Base-by-base conservation (phyloP, 106 monocot species). In the Dioscorea dumetorum region DNA sequence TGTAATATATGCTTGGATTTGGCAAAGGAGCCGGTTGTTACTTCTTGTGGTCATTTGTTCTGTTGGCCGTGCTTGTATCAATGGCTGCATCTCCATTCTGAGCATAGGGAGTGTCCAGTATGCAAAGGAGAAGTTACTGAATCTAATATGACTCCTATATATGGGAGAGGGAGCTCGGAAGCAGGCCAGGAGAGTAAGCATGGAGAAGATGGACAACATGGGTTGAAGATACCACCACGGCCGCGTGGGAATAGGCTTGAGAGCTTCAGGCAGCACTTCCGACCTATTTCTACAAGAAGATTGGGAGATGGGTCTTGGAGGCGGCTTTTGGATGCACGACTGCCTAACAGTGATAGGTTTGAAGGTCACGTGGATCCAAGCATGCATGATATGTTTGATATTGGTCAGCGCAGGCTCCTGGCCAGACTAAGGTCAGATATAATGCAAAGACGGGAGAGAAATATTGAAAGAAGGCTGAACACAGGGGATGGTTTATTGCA, bases 351-450 rank as follows among this genome's bases (percentile, higher is more conserved):
- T 4, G 59, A 23, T 67, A 61, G 77, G 57, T 31, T 74, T 50
- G 87, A 79, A 22, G 72, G 77, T 11, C 51, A 76, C 73, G 57
- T 68, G 32, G 87, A 90, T 23, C 67, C 81, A 41, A 68, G 34
- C 4, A 41, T 75, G 41, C 80, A 72, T 67, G 88, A 80, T 28
- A 49, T 81, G 22, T 58, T 77, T 48, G 77, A 81, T 65, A 69
- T 50, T 35, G 83, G 63, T 7, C 83, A 76, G 2, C 72, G 69
- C 16, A 73, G 81, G 48, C 73, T 67, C 64, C 24, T 82, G 12
- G 79, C 84, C 49, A 75, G 93, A 56, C 22, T 82, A 58, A 78
- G 89, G 59, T 75, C 83, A 15, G 69, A 89, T 63, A 78, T 81
- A 61, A 23, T 78, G 24, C 74, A 62, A 14, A 70, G 83, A 60